Evolutionary conservation across 352 stramenopile species (phyloP).

Genomic region (Phytophthora pistaciae): DNA sequence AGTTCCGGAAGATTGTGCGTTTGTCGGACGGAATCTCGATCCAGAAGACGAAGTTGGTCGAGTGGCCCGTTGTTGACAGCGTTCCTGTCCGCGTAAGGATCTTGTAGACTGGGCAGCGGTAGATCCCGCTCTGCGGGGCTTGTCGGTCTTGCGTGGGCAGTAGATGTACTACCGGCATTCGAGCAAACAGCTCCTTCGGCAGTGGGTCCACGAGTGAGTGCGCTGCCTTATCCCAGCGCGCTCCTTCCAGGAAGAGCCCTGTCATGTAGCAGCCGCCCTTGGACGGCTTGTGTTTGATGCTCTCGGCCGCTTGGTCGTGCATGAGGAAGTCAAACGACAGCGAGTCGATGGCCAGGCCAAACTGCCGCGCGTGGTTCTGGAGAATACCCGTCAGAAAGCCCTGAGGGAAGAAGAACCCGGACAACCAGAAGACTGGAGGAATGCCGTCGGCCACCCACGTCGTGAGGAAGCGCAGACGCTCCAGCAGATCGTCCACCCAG

Average conservation of each 20-base stretch:
- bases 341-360: conserved; percentile 93
- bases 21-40: conserved; percentile 94
- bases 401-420: conserved; percentile 94
- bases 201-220: conserved; percentile 89
- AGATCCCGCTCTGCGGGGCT: conserved; percentile 84
- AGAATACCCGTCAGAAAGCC: conserved; percentile 93
- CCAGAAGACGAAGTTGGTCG: conserved; percentile 98
- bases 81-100: conserved; percentile 94
- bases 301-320: conserved; percentile 58
- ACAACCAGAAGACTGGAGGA: conserved; percentile 90
- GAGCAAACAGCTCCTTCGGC: conserved; percentile 94
- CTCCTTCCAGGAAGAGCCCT: conserved; percentile 93
- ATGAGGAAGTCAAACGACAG: conserved; percentile 93
- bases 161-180: conserved; percentile 92
- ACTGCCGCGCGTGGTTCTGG: conserved; percentile 93
- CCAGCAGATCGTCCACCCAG: conserved; percentile 91
- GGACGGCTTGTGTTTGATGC: conserved; percentile 62
- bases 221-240: conserved; percentile 84
- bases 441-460: conserved; percentile 84
- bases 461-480: conserved; percentile 76
- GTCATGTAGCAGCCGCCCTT: conserved; percentile 92
- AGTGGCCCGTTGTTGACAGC: conserved; percentile 96
- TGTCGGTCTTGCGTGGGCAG: conserved; percentile 86
- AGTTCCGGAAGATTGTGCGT: conserved; percentile 83
- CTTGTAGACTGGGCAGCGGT: conserved; percentile 96